Conservation (phyloP, 2,329 filamentous ascomycete genomes). For the Colletotrichum spinosum region DNA sequence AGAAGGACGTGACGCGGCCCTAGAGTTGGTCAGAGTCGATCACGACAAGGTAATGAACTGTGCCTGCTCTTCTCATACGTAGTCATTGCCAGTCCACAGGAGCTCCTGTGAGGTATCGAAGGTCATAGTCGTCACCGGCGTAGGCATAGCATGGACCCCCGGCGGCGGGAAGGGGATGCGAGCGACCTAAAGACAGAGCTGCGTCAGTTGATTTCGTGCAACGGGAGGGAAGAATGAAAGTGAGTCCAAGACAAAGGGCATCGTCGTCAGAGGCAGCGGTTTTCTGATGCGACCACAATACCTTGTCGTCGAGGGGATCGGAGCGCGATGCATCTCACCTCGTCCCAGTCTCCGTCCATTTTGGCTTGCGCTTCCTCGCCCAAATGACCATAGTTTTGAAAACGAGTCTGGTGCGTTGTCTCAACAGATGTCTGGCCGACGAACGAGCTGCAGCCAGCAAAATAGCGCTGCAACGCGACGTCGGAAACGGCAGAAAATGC, state of each 20-base stretch:
- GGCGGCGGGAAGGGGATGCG: slow-evolving; percentile 85
- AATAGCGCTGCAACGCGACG: neutral
- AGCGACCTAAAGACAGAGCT: slow-evolving; percentile 69
- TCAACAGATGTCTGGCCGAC: slow-evolving; percentile 1
- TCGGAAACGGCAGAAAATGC: neutral
- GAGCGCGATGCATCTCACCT: slow-evolving; percentile 58
- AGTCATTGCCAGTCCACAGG: slow-evolving; percentile 92
- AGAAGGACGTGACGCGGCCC: slow-evolving; percentile 92
- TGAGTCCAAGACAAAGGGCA: no score
- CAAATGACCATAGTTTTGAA: slow-evolving; percentile 46
- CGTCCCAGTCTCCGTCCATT: slow-evolving; percentile 78
- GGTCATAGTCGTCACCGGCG: slow-evolving; percentile 81
- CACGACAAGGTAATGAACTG: neutral
- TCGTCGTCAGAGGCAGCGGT: no score
- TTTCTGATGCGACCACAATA: no score
- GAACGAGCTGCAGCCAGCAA: slow-evolving; percentile 4
- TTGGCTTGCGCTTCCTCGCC: slow-evolving; percentile 54
- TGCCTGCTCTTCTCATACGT: slow-evolving; percentile 64
- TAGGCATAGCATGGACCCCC: slow-evolving; percentile 75
- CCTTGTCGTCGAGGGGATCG: slow-evolving; percentile 12
- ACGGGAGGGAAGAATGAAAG: slow-evolving; percentile 1
- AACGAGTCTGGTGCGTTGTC: neutral
- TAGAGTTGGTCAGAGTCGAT: slow-evolving; percentile 52
- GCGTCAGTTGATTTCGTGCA: slow-evolving; percentile 18
- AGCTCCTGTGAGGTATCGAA: slow-evolving; percentile 93